Percentiles rank a stretch among this genome's conserved stretches.
Conservation (phyloP, 306 rosid genomes). For the Arachis stenosperma region DNA sequence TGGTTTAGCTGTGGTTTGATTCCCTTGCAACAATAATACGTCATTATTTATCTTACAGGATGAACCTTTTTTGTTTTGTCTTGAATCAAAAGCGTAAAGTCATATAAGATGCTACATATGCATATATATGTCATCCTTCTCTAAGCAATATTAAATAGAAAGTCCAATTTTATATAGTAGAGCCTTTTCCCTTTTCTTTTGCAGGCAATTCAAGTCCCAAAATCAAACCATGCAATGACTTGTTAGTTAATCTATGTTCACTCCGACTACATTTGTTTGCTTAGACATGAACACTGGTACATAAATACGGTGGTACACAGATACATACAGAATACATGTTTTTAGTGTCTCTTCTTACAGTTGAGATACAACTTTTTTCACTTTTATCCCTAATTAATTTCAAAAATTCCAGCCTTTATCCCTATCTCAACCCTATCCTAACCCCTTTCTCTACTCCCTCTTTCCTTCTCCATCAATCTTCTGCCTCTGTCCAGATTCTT, state of each 20-base stretch:
- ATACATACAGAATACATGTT: too few relatives aligned
- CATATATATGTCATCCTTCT: constrained; percentile 24
- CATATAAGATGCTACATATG: constrained; percentile 25
- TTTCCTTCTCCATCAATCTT: too few relatives aligned
- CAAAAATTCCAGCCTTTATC: too few relatives aligned
- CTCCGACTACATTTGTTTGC: too few relatives aligned
- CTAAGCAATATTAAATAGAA: constrained; percentile 16
- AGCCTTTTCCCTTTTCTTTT: not conserved
- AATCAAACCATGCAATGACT: not conserved
- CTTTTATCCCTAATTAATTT: too few relatives aligned
- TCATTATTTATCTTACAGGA: constrained; percentile 46
- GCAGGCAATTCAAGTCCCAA: not conserved
- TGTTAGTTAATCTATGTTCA: not conserved
- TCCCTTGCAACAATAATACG: constrained; percentile 31
- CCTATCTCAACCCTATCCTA: too few relatives aligned
- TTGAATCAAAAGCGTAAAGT: constrained; percentile 22
- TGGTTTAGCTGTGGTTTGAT: constrained; percentile 30
- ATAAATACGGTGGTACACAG: too few relatives aligned
- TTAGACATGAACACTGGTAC: too few relatives aligned
- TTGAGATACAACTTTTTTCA: too few relatives aligned
- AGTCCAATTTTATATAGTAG: not conserved
- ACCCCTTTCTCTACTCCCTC: too few relatives aligned
- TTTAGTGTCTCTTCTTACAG: too few relatives aligned
- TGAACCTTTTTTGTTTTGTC: constrained; percentile 27
- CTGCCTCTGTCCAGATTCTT: too few relatives aligned